phyloP scores from a whole-genome alignment of 78 protist genomes.

The Dictyostelium citrinum region DNA sequence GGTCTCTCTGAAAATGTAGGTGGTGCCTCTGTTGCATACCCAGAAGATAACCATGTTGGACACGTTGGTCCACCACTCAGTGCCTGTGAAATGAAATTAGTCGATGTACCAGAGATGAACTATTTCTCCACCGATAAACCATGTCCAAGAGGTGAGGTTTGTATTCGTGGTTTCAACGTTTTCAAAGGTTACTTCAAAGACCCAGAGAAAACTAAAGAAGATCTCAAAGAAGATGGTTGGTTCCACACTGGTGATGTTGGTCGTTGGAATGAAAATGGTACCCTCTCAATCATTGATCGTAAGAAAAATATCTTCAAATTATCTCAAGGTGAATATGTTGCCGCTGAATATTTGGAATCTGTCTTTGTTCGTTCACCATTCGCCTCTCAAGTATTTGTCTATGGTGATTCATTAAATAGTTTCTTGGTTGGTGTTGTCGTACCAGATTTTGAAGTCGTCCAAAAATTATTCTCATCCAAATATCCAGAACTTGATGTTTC shows the following conservation, averaged over 20 bases:
- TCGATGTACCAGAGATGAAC: conserved; percentile 92
- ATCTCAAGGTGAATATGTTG: conserved; percentile 98
- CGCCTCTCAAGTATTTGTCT: conserved; percentile 73
- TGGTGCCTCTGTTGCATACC: conserved; percentile 71
- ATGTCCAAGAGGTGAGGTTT: conserved; percentile 91
- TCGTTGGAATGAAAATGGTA: conserved; percentile 80
- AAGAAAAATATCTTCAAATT: conserved; percentile 96
- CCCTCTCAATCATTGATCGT: conserved; percentile 91
- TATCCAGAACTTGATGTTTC: conserved; percentile 10
- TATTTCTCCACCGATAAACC: conserved; percentile 82
- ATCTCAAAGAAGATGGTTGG: conserved; percentile 92
- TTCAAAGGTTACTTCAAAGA: conserved; percentile 93
- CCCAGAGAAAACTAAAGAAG: conserved; percentile 89
- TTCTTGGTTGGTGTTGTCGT: conserved; percentile 82
- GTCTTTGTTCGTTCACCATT: conserved; percentile 74
- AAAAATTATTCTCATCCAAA: neutral
- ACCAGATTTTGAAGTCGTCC: conserved; percentile 74
- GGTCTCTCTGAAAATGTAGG: conserved; percentile 96
- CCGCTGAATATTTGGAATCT: conserved; percentile 87
- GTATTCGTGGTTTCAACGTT: conserved; percentile 92
- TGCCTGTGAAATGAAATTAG: conserved; percentile 84
- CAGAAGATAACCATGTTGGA: conserved; percentile 61
- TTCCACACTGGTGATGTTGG: conserved; percentile 99
- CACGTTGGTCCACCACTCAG: conserved; percentile 83
- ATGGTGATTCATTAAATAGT: conserved; percentile 78